A percentile compares a stretch with the other conserved stretches of the same genome.
Evolutionary conservation across 495 filamentous ascomycete species (phyloP).

Genomic region (Penicillium ucsense): DNA sequence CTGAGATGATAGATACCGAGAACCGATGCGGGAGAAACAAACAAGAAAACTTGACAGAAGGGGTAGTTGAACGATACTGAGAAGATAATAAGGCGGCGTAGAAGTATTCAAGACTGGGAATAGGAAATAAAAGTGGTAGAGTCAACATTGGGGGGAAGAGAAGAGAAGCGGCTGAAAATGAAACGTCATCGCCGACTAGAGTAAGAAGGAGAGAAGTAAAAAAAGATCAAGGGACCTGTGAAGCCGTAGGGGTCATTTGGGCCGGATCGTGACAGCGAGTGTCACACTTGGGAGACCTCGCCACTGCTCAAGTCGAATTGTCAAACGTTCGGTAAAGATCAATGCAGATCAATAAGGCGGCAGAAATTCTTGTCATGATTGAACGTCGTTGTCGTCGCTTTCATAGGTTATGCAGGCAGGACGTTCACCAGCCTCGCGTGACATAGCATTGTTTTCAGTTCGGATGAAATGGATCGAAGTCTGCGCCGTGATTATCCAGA

Average conservation of each 20-base stretch:
- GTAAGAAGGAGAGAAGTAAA: conserved; percentile 1
- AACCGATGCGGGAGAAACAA: conserved; percentile 25
- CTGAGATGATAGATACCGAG: conserved; percentile 30
- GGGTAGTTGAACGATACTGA: conserved; percentile 8
- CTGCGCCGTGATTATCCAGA: conserved; percentile 29
- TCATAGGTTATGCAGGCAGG: conserved; percentile 20
- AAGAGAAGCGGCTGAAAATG: conserved; percentile 6
- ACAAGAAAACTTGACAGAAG: conserved; percentile 15
- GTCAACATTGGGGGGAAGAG: conserved; percentile 8
- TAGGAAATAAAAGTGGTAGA: conserved; percentile 8
- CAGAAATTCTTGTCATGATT: conserved; percentile 16
- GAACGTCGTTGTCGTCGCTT: conserved; percentile 21
- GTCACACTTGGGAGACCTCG: too few species aligned
- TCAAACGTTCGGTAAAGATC: too few species aligned
- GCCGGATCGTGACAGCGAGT: too few species aligned
- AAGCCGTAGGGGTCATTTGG: too few species aligned
- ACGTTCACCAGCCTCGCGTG: conserved; percentile 12
- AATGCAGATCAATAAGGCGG: not conserved
- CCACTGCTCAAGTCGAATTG: too few species aligned
- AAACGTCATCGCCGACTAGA: conserved; percentile 12
- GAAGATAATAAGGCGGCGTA: conserved; percentile 3
- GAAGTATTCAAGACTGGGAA: not conserved
- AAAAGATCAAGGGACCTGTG: too few species aligned
- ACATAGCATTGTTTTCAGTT: conserved; percentile 17
- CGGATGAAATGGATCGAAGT: conserved; percentile 17